phyloP scores from a whole-genome alignment of 164 flowering plant species.

The Dillenia turbinata region DNA sequence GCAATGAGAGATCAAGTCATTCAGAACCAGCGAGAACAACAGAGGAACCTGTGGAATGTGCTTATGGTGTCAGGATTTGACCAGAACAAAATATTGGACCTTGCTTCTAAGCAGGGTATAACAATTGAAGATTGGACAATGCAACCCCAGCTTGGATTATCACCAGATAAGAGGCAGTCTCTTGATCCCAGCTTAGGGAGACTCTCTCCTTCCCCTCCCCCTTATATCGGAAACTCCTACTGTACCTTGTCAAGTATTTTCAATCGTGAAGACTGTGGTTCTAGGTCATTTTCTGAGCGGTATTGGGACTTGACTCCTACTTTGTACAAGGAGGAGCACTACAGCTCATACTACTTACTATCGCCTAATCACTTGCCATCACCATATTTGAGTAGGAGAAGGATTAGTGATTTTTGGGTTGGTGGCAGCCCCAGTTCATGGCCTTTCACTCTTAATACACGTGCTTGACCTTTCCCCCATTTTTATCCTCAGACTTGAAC shows the following conservation, averaged over 20 bases:
- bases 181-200: constrained; percentile 21
- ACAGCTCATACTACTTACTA: constrained; percentile 42
- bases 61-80: constrained; percentile 73
- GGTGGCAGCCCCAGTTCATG: constrained; percentile 24
- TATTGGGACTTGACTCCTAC: constrained; percentile 33
- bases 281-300: constrained; percentile 21
- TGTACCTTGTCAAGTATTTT: constrained; percentile 30
- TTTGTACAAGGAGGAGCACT: constrained; percentile 56
- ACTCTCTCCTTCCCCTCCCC: constrained; percentile 17
- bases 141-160: constrained; percentile 18
- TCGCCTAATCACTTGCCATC: constrained; percentile 48
- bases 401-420: constrained; percentile 26
- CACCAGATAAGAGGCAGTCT: constrained; percentile 25
- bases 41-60: constrained; percentile 72
- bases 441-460: constrained; percentile 20
- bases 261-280: constrained; percentile 29
- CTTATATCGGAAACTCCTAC: constrained; percentile 23
- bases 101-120: constrained; percentile 69
- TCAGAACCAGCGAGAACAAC: constrained; percentile 71
- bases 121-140: constrained; percentile 59
- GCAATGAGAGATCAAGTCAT: constrained; percentile 91
- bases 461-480: constrained; percentile 18
- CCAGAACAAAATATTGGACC: constrained; percentile 55
- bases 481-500: constrained; percentile 25
- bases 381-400: constrained; percentile 26